phyloP scores from a whole-genome alignment of 768 basidiomycete species.

The Calvatia gigantea region DNA sequence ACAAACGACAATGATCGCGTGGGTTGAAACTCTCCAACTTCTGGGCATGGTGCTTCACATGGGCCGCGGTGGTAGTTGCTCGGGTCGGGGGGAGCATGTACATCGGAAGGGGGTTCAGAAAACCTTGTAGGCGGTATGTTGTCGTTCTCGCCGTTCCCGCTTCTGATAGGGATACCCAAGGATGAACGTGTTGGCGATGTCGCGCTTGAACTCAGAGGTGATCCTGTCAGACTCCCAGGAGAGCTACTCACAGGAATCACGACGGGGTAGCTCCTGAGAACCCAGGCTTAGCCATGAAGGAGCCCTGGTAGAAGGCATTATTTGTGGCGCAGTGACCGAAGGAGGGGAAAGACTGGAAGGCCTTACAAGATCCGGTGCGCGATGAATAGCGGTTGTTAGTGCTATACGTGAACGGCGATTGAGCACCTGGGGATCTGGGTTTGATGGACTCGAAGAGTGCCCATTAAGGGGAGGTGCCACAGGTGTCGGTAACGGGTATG shows the following conservation, averaged over 20 bases:
- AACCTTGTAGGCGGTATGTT: too few species aligned
- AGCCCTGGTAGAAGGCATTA: not conserved
- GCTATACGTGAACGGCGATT: not conserved
- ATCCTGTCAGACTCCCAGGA: not conserved
- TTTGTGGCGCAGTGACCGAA: not conserved
- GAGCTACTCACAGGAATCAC: not conserved
- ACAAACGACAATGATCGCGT: not conserved
- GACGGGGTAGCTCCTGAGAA: not conserved
- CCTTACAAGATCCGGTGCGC: not conserved
- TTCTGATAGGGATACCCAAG: too few species aligned
- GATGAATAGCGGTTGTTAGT: not conserved
- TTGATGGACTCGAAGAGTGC: too few species aligned
- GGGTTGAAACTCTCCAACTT: not conserved
- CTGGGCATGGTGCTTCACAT: too few species aligned
- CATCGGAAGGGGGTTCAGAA: not conserved
- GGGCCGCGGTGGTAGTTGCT: too few species aligned
- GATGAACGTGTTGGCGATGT: not conserved
- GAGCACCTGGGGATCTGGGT: too few species aligned
- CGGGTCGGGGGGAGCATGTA: not conserved
- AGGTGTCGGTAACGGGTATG: too few species aligned
- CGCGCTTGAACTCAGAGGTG: not conserved
- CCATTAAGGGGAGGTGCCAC: too few species aligned
- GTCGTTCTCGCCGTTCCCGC: too few species aligned
- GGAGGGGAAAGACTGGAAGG: not conserved
- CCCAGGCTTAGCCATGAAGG: not conserved